Evolutionary conservation across 192 early-diverging fungal species (phyloP).

Genomic region (Entrophospora sp.): DNA sequence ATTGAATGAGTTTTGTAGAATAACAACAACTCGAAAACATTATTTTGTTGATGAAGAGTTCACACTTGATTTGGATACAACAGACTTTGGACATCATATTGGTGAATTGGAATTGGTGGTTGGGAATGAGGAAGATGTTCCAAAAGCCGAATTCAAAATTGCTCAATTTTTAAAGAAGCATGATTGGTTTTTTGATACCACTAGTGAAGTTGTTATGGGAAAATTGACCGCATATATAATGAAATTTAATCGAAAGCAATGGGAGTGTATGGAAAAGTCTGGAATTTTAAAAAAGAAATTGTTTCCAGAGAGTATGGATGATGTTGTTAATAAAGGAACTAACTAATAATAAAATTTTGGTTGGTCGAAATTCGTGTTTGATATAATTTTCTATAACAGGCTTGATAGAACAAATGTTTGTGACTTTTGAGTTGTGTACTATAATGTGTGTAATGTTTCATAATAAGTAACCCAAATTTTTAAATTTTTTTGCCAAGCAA

Average conservation of each 20-base stretch:
- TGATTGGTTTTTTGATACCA: constrained; percentile 16
- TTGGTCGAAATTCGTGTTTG: no score
- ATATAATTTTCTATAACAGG: no score
- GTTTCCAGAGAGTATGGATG: not conserved
- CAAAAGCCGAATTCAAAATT: not conserved
- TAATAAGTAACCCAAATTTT: no score
- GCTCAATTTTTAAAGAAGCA: not conserved
- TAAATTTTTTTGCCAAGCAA: no score
- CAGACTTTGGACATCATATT: constrained; percentile 8
- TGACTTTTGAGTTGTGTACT: no score
- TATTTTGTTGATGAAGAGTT: constrained; percentile 3
- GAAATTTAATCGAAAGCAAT: not conserved
- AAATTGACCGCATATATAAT: not conserved
- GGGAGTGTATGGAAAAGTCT: constrained; percentile 1
- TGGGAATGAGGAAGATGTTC: not conserved
- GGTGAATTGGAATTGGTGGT: constrained; percentile 2
- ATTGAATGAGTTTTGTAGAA: not conserved
- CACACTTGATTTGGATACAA: not conserved
- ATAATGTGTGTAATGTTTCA: no score
- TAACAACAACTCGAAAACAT: not conserved
- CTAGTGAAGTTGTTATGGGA: not conserved
- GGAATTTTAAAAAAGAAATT: not conserved
- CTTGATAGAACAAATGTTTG: no score
- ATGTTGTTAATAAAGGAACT: no score
- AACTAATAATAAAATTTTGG: no score